Conservation (phyloP, 1,139 yeast genomes). For the Geotrichum citri-aurantii region DNA sequence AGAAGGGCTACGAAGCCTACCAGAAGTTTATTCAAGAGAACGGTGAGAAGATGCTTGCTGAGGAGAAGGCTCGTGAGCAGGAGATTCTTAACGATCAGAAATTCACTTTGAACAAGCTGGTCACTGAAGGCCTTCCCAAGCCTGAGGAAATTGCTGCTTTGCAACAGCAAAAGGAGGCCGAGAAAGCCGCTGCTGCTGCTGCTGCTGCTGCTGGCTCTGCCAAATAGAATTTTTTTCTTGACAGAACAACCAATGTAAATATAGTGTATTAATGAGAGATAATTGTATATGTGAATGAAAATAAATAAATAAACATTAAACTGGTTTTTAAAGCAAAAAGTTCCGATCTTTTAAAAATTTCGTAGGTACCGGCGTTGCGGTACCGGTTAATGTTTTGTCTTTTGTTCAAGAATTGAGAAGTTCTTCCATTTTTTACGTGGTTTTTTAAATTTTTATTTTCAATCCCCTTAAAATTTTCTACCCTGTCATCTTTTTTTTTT, state of each 20-base stretch:
- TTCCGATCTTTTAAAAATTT: too few relatives aligned
- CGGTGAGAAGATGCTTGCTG: slow-evolving; percentile 74
- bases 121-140: slow-evolving; percentile 78
- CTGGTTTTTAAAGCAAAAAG: neutral
- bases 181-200: slow-evolving; percentile 14
- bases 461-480: neutral
- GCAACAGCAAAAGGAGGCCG: slow-evolving; percentile 44
- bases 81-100: slow-evolving; percentile 75
- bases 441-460: neutral
- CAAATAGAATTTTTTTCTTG: neutral
- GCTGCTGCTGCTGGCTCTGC: slow-evolving; percentile 2
- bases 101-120: slow-evolving; percentile 72
- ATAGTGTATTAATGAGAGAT: neutral
- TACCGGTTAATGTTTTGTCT: too few relatives aligned
- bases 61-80: slow-evolving; percentile 72
- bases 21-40: slow-evolving; percentile 79
- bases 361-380: too few relatives aligned
- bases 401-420: too few relatives aligned
- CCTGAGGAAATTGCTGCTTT: slow-evolving; percentile 78
- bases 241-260: neutral
- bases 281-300: neutral
- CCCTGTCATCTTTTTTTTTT: slow-evolving; percentile 1
- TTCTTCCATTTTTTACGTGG: neutral
- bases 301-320: neutral
- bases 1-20: slow-evolving; percentile 79